phyloP scores from a whole-genome alignment of 495 filamentous ascomycete species.

The Staphylotrichum longicolle region DNA sequence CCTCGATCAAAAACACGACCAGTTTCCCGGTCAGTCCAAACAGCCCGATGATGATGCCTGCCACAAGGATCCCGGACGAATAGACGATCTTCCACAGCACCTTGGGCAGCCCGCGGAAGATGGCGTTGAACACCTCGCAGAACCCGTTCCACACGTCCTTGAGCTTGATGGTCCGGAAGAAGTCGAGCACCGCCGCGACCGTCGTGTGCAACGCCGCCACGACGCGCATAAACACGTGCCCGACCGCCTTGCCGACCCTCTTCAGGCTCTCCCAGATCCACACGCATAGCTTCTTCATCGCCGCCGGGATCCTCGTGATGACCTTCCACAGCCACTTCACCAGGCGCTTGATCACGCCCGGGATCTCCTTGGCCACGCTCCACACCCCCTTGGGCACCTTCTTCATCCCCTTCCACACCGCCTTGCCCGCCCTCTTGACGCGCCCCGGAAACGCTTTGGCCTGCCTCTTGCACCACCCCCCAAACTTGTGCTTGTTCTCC shows the following conservation, averaged over 20 bases:
- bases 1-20: slow-evolving; percentile 29
- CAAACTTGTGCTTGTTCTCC: slow-evolving; percentile 30
- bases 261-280: slow-evolving; percentile 39
- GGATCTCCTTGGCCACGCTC: slow-evolving; percentile 23
- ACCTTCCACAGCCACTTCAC: slow-evolving; percentile 22
- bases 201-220: slow-evolving; percentile 40
- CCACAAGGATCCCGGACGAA: slow-evolving; percentile 26
- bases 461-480: slow-evolving; percentile 27
- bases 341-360: slow-evolving; percentile 21
- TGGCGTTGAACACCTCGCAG: slow-evolving; percentile 27
- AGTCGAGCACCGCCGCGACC: slow-evolving; percentile 33
- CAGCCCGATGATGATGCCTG: slow-evolving; percentile 28
- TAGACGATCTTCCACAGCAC: slow-evolving; percentile 30
- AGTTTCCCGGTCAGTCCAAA: slow-evolving; percentile 35
- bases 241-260: slow-evolving; percentile 30
- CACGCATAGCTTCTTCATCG: slow-evolving; percentile 25
- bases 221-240: slow-evolving; percentile 27
- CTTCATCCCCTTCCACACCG: slow-evolving; percentile 26
- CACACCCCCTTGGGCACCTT: slow-evolving; percentile 28
- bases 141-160: slow-evolving; percentile 41
- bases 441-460: slow-evolving; percentile 22
- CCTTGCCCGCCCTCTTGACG: slow-evolving; percentile 20
- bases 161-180: slow-evolving; percentile 41
- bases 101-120: slow-evolving; percentile 37
- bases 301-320: slow-evolving; percentile 34